These are phyloP conservation scores for Acmispon strigosus DNA, from an alignment of 306 rosid genomes.

Conservation along the genomic window DNA sequence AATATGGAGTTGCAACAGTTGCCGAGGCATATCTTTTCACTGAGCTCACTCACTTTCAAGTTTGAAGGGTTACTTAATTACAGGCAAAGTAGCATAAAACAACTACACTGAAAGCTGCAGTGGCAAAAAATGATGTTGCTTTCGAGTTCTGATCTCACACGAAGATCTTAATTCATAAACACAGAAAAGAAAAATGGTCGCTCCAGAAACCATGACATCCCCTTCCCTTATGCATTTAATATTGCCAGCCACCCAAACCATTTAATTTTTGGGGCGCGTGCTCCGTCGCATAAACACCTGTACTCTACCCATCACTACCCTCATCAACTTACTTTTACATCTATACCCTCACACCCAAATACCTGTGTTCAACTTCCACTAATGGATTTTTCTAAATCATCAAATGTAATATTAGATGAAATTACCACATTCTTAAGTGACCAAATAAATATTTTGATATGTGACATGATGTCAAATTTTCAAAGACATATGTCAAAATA, in stretches of 20 bases:
- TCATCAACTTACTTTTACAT: conserved; percentile 16
- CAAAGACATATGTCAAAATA: too few species aligned
- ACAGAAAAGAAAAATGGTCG: neutral
- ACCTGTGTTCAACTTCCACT: too few species aligned
- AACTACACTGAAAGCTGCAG: conserved; percentile 16
- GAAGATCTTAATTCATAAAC: conserved; percentile 11
- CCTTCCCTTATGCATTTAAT: conserved; percentile 14
- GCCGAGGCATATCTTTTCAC: neutral
- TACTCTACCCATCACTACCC: neutral
- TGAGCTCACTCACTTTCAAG: conserved; percentile 33
- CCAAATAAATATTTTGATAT: too few species aligned
- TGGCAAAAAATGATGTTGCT: conserved; percentile 62
- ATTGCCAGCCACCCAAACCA: conserved; percentile 23
- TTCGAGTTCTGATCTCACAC: conserved; percentile 43
- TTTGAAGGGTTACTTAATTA: too few species aligned
- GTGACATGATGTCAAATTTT: too few species aligned
- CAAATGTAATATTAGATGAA: too few species aligned
- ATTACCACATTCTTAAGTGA: too few species aligned
- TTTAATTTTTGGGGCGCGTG: conserved; percentile 66
- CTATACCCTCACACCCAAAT: neutral
- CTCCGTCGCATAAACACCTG: conserved; percentile 26
- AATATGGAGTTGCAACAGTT: neutral
- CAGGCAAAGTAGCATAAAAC: conserved; percentile 21
- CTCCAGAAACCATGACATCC: conserved; percentile 49
- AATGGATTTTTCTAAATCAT: too few species aligned